Evolutionary conservation across 768 basidiomycete genomes (phyloP), one percentile per base, ranked within the genome.

Genomic region (Mycena albidolilacea): DNA sequence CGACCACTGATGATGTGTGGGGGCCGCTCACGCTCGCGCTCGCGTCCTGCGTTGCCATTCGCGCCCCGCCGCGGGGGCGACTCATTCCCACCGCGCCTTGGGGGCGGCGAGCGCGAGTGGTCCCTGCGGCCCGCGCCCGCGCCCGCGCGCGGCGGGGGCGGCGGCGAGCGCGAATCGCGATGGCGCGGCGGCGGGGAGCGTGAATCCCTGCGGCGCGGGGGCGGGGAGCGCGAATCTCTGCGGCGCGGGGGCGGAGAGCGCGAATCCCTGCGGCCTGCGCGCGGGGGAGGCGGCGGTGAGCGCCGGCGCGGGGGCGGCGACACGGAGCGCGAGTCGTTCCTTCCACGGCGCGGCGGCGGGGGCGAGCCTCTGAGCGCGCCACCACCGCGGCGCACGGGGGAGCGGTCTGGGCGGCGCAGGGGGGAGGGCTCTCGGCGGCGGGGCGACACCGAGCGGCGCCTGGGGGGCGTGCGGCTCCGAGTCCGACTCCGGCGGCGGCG

Each of bases 301-400:
- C 57, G 55, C 19, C 43, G 67, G 19, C 54, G 67, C 17, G 65
- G 50, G 5, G 63, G 67, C 43, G 72, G 72, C 4, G 73, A 65
- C 21, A 43, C 23, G 6, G 77, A 70, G 19, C 77, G 69, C 10
- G 79, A 72, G 67, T n/a, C 79, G 1, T 78, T 79, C 7, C 75
- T 77, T 19, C 80, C 75, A 62, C 81, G 79, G 15, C 75, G 76
- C 1, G 76, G 77, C 2, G 82, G 79, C 11, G 83, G 77, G 11
- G 79, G 77, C 57, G 79, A 67, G 69, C 79, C 17, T 65, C 71
- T 71, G 15, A 38, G 68, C 14, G 23, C 58, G 17, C 59, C 59
- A 7, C 73, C 58, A 19, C 59, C 59, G 10, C 73, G 72, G 9
- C 69, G 72, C 39, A 21, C 8, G 15, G 70, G 64, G 5, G 79